phyloP scores from a whole-genome alignment of 108 stramenopile species.

The Skeletonema potamos region DNA sequence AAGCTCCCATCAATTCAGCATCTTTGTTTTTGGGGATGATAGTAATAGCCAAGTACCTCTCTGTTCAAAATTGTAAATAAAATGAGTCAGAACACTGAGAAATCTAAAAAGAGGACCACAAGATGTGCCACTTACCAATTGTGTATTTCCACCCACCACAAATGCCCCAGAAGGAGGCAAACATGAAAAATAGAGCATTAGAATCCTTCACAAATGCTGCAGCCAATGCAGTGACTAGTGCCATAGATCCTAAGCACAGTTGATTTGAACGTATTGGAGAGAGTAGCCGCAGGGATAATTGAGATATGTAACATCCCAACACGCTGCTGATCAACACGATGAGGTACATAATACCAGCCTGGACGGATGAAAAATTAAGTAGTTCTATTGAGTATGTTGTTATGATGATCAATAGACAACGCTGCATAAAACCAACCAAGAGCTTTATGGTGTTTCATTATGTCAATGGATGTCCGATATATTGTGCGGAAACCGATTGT shows the following conservation, averaged over 20 bases:
- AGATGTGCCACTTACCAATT: conserved; percentile 10
- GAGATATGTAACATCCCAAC: conserved; percentile 20
- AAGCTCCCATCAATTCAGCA: conserved; percentile 76
- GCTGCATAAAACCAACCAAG: conserved; percentile 28
- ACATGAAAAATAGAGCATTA: conserved; percentile 12
- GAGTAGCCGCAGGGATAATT: conserved; percentile 3
- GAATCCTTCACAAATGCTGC: conserved; percentile 18
- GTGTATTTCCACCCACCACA: conserved; percentile 45
- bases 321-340: conserved; percentile 19
- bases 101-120: background rate
- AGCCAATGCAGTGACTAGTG: conserved; percentile 23
- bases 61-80: background rate
- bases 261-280: conserved; percentile 20
- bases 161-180: conserved; percentile 37
- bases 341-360: conserved; percentile 27
- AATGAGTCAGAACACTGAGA: background rate
- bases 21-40: conserved; percentile 77
- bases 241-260: conserved; percentile 17
- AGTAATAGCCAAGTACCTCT: conserved; percentile 51
- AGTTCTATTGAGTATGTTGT: conserved; percentile 42
- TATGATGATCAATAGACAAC: conserved; percentile 37
- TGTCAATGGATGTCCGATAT: conserved; percentile 9
- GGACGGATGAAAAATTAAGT: conserved; percentile 12
- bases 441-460: conserved; percentile 17
- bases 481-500: conserved; percentile 25